Percentiles rank a stretch among this genome's conserved stretches.
These are phyloP conservation scores for Aspergillus biplanus DNA, from an alignment of 495 filamentous ascomycete genomes.

Conservation along the genomic window DNA sequence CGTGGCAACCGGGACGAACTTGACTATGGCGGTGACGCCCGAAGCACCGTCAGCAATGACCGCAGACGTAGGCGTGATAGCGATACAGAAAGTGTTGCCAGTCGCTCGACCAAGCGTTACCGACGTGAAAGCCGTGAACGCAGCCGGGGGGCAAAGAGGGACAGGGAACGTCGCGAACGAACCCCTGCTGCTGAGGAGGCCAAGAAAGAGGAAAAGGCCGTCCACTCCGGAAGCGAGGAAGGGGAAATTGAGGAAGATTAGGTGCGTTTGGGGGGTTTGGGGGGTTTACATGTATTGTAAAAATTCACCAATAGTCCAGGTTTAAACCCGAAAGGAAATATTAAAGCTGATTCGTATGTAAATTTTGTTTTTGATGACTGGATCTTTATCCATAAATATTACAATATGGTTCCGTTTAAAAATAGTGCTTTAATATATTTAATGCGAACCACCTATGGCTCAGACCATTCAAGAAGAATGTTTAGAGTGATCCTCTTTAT, in stretches of 20 bases:
- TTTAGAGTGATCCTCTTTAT: conserved; percentile 47
- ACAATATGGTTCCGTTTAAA: too few species aligned
- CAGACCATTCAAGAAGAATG: background rate
- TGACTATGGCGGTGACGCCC: conserved; percentile 82
- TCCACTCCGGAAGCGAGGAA: conserved; percentile 91
- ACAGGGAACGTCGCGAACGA: conserved; percentile 63
- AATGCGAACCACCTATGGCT: background rate
- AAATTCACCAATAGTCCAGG: too few species aligned
- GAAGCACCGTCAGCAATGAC: conserved; percentile 62
- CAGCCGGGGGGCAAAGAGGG: conserved; percentile 64
- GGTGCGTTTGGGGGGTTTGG: background rate
- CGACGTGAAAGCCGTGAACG: conserved; percentile 51
- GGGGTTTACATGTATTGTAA: conserved; percentile 5
- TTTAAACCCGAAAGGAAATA: too few species aligned
- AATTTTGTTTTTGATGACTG: too few species aligned
- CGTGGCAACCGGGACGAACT: conserved; percentile 77
- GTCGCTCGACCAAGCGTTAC: conserved; percentile 57
- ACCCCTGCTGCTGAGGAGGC: conserved; percentile 50
- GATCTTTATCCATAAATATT: too few species aligned
- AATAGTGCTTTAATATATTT: background rate
- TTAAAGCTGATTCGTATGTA: too few species aligned
- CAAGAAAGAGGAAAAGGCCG: conserved; percentile 66
- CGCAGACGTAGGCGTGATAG: conserved; percentile 67
- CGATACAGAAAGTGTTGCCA: conserved; percentile 70
- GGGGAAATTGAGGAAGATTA: conserved; percentile 94